Base-by-base conservation (phyloP, 169 alveolate genomes). In the Plasmodium reichenowi region DNA sequence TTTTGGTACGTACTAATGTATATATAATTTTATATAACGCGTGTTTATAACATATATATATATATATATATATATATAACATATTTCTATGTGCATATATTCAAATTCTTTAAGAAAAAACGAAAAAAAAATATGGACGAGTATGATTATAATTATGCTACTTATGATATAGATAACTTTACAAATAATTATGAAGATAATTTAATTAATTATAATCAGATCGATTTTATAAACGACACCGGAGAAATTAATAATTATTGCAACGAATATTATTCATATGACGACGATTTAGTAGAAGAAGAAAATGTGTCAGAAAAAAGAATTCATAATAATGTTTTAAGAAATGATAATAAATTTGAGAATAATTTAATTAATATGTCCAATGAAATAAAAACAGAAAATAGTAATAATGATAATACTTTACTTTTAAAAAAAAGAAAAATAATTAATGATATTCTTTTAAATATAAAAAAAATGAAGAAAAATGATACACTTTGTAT, bases 381-480 rank as follows among this genome's bases (percentile, higher is more conserved):
- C 0, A 56, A 12, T 5, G 6, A 15, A 13, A 73, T 32, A 20
- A 73, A 73, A 20, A 73, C 60, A 32, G 43, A 29, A 17, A 56
- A 8, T 13, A 20, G 8, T 56, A 73, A 32, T 73, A 58, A 56
- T 29, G 17, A 15, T 10, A 73, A 15, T 10, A 73, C 10, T 58
- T 26, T 32, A 9, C 24, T 17, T n/a, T 7, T 32, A 26, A 73
- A 59, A 20, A 73, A 73, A 20, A 73, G 72, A 32, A 59, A 73
- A 58, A 56, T 20, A 4, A 20, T 6, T 56, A 73, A 32, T 73
- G 72, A 73, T 56, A 9, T 38, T 48, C 15, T 13, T 56, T 12
- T 3, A 56, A 56, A 59, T 58, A 73, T 26, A 26, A 73, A 73
- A 58, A 73, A 73, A 58, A 12, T 29, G 13, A 73, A 73, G 43